These are phyloP conservation scores for Ceratocystiopsis minuta DNA, from an alignment of 2,329 filamentous ascomycete genomes.

Conservation along the genomic window DNA sequence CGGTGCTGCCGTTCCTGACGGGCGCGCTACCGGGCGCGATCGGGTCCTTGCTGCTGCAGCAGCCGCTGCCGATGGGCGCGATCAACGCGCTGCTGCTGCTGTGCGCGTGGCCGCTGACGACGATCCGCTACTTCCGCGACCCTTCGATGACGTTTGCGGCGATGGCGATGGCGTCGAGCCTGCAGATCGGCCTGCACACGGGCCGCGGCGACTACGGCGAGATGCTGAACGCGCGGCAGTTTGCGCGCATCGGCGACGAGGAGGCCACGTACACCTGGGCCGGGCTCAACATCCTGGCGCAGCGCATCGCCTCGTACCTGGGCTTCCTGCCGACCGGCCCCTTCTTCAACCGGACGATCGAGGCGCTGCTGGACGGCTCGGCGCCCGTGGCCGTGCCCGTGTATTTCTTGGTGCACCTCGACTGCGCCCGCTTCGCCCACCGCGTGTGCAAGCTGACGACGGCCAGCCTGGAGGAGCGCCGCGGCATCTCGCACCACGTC, in stretches of 20 bases:
- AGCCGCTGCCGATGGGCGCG: slow-evolving; percentile 26
- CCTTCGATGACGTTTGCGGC: slow-evolving; percentile 29
- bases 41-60: slow-evolving; percentile 24
- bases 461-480: slow-evolving; percentile 26
- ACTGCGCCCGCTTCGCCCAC: slow-evolving; percentile 33
- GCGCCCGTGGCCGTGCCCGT: slow-evolving; percentile 23
- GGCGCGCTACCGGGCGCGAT: slow-evolving; percentile 29
- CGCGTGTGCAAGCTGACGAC: slow-evolving; percentile 28
- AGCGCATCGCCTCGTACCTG: slow-evolving; percentile 24
- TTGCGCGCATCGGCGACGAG: slow-evolving; percentile 18
- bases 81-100: slow-evolving; percentile 34
- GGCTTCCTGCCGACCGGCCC: slow-evolving; percentile 27
- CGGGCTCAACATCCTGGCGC: slow-evolving; percentile 32
- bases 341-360: slow-evolving; percentile 30
- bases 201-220: slow-evolving; percentile 32
- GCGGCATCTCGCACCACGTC: slow-evolving; percentile 27
- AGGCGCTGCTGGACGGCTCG: slow-evolving; percentile 24
- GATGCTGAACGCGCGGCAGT: slow-evolving; percentile 21
- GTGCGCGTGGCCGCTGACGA: slow-evolving; percentile 32
- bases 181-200: slow-evolving; percentile 32
- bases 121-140: slow-evolving; percentile 31
- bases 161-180: slow-evolving; percentile 28
- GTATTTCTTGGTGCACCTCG: slow-evolving; percentile 27
- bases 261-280: slow-evolving; percentile 36
- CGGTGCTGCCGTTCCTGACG: slow-evolving; percentile 25